phyloP scores from a whole-genome alignment of 108 stramenopile genomes.

The Skeletonema tropicum region DNA sequence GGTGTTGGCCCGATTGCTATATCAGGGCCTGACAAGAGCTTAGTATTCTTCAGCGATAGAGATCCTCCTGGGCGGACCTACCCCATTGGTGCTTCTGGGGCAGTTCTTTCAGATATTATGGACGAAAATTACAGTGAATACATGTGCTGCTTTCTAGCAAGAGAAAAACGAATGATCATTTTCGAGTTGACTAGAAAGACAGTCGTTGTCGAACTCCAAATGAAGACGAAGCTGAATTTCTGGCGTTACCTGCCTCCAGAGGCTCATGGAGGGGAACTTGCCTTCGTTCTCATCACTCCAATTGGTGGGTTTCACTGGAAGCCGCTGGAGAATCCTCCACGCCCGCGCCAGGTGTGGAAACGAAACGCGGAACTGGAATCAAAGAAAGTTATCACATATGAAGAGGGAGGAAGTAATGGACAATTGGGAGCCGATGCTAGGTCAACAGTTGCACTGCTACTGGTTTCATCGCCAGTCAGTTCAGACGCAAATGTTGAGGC shows the following conservation, averaged over 20 bases:
- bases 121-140: constrained; percentile 80
- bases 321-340: constrained; percentile 83
- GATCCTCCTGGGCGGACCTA: constrained; percentile 81
- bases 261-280: constrained; percentile 74
- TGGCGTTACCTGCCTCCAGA: constrained; percentile 90
- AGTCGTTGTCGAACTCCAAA: constrained; percentile 88
- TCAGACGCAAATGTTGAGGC: constrained; percentile 71
- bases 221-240: constrained; percentile 93
- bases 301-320: constrained; percentile 91
- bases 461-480: constrained; percentile 63
- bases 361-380: constrained; percentile 78
- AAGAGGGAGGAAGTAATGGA: constrained; percentile 92
- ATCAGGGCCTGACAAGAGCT: constrained; percentile 88
- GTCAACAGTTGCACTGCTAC: constrained; percentile 75
- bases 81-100: constrained; percentile 88
- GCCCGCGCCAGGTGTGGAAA: constrained; percentile 87
- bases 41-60: constrained; percentile 76
- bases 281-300: constrained; percentile 86
- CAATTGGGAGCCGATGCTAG: constrained; percentile 60
- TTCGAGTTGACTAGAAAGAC: constrained; percentile 80
- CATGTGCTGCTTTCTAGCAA: constrained; percentile 89
- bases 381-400: constrained; percentile 87
- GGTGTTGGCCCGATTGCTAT: constrained; percentile 86
- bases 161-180: constrained; percentile 87
- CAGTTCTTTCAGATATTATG: constrained; percentile 86